phyloP scores from a whole-genome alignment of 2,329 filamentous ascomycete genomes.

The Zymoseptoria pseudotritici region DNA sequence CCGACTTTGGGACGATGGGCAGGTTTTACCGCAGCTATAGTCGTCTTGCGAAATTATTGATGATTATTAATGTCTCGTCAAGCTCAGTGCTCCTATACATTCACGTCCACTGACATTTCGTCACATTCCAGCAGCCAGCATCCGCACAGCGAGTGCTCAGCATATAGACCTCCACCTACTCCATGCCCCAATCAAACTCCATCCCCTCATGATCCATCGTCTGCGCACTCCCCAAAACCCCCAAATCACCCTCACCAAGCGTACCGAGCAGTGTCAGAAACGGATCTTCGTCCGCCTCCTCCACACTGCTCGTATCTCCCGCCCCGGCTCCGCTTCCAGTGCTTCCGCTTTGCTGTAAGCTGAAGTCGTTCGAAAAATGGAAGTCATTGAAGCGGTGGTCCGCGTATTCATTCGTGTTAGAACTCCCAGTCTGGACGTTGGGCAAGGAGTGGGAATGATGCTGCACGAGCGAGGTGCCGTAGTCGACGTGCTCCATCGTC shows the following conservation, averaged over 20 bases:
- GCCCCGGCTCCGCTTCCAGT: conserved; percentile 34
- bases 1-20: too few relatives aligned
- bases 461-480: neutral
- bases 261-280: conserved; percentile 74
- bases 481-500: neutral
- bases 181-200: neutral
- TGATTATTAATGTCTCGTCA: too few relatives aligned
- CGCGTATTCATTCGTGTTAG: neutral
- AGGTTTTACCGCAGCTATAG: too few relatives aligned
- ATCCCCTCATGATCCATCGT: neutral
- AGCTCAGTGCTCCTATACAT: too few relatives aligned
- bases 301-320: conserved; percentile 31
- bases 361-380: neutral
- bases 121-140: too few relatives aligned
- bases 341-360: neutral
- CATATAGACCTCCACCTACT: neutral
- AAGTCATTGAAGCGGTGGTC: neutral
- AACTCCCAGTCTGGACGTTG: neutral
- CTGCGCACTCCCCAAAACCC: conserved; percentile 39
- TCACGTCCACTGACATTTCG: too few relatives aligned
- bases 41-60: too few relatives aligned
- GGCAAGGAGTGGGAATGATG: neutral
- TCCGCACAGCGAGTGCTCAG: too few relatives aligned
- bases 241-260: conserved; percentile 71
- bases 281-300: conserved; percentile 62